Evolutionary conservation across 768 basidiomycete species (phyloP).

Genomic region (Leccinum uliginosum): DNA sequence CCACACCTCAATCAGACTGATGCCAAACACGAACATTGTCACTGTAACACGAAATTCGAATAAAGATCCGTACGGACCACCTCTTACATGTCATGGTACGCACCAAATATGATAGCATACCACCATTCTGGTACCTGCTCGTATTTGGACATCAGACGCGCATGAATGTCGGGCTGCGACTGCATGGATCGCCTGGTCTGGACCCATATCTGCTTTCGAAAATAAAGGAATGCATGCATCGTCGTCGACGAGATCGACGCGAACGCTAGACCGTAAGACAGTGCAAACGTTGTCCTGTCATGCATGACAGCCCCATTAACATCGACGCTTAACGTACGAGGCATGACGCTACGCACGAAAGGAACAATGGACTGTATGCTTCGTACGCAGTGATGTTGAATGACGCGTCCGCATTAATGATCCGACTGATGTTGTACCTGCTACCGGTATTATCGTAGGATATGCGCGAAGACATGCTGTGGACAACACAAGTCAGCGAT

Average conservation of each 20-base stretch:
- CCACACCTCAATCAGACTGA: conserved; percentile 59
- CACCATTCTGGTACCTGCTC: conserved; percentile 60
- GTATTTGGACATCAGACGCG: conserved; percentile 54
- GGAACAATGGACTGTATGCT: conserved; percentile 57
- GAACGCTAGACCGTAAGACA: conserved; percentile 80
- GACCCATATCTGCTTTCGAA: conserved; percentile 73
- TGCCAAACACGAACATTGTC: conserved; percentile 53
- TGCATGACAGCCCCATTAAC: neutral
- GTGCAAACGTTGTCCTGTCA: conserved; percentile 56
- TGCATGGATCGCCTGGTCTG: conserved; percentile 66
- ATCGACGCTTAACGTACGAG: neutral
- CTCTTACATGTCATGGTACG: neutral
- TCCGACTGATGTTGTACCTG: conserved; percentile 53
- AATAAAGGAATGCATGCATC: conserved; percentile 69
- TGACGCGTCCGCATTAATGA: conserved; percentile 50
- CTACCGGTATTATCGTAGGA: conserved; percentile 63
- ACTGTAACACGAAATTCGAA: conserved; percentile 19
- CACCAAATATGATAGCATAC: conserved; percentile 37
- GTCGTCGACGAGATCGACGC: conserved; percentile 74
- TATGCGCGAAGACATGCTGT: conserved; percentile 54
- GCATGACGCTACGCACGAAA: conserved; percentile 34
- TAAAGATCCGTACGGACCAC: neutral
- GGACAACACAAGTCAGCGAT: neutral
- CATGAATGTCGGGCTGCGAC: conserved; percentile 76
- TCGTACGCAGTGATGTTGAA: conserved; percentile 55